Evolutionary conservation across 257 asterid species (phyloP), one percentile per base, ranked within the genome.

Genomic region (Capsicum pubescens): DNA sequence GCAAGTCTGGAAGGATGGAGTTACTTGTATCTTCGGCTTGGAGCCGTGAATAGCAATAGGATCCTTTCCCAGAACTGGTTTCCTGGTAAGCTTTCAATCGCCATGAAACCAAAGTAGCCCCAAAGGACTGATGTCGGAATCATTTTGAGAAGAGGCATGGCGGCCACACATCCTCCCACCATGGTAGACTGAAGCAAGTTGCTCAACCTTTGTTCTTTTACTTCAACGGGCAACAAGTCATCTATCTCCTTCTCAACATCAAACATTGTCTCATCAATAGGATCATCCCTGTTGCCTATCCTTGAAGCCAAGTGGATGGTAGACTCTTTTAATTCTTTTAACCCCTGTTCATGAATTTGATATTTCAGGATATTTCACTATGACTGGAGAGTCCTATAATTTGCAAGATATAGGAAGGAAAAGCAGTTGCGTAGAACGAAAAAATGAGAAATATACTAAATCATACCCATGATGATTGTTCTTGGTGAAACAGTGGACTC

Each of bases 141-240:
- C 84, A 66, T 84, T 67, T 84, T 84, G 67, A 79, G 71, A 55
- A 84, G 56, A 35, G 87, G 87, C 87, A 84, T 84, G 54, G 87
- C 84, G 32, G 81, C 87, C 60, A 84, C 84, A 84, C 87, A 84
- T 79, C 87, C 87, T 78, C 87, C 87, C 50, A 84, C 87, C 87
- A 84, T 64, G 50, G 74, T 5, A 6, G 87, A 84, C 82, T 84
- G 87, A 13, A 84, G 84, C 84, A 84, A 84, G 81, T 84, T 84
- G 82, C 87, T 84, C 61, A 84, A 48, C 59, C 87, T 72, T 56
- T 84, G 87, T 58, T 84, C 86, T 66, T 84, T 78, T 9, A 84
- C 86, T 78, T 84, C 86, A 59, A 84, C 83, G 7, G 87, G 87
- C 87, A 84, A 79, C 81, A 84, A 84, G 19, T 84, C 87, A 80